These are phyloP conservation scores for Trichoderma gracile DNA, from an alignment of 2,329 filamentous ascomycete species.

Conservation along the genomic window DNA sequence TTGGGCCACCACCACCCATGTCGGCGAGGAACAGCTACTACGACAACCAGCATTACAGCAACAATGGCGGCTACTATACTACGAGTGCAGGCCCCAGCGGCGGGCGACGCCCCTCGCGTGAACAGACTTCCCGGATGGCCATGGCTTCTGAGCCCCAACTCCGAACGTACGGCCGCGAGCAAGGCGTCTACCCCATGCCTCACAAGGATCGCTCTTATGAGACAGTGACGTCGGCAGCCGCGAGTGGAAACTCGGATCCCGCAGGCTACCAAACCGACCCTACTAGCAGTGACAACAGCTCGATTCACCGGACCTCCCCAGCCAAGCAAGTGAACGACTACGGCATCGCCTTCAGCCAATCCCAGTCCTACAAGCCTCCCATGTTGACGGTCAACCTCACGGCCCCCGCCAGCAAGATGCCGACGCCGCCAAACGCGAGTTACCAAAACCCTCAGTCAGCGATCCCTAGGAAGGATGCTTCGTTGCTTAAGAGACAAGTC, in stretches of 20 bases:
- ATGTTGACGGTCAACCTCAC: slow-evolving; percentile 41
- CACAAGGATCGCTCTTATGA: slow-evolving; percentile 81
- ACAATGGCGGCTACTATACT: slow-evolving; percentile 36
- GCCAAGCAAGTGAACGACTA: slow-evolving; percentile 62
- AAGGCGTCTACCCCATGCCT: slow-evolving; percentile 54
- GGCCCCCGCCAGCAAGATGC: slow-evolving; percentile 30
- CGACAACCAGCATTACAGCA: slow-evolving; percentile 39
- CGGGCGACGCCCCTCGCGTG: slow-evolving; percentile 26
- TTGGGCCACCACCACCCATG: slow-evolving; percentile 40
- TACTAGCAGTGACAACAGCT: slow-evolving; percentile 86
- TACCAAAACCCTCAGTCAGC: slow-evolving; percentile 29
- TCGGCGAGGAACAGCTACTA: slow-evolving; percentile 46
- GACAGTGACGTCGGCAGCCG: slow-evolving; percentile 76
- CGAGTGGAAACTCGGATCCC: slow-evolving; percentile 72
- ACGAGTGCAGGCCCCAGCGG: slow-evolving; percentile 35
- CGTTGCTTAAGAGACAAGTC: slow-evolving; percentile 37
- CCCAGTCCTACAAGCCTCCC: slow-evolving; percentile 46
- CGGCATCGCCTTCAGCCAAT: slow-evolving; percentile 58
- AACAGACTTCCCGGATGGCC: slow-evolving; percentile 44
- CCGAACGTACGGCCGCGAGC: slow-evolving; percentile 40
- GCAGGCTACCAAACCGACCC: slow-evolving; percentile 83
- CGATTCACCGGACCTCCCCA: slow-evolving; percentile 71
- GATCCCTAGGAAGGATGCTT: slow-evolving; percentile 36
- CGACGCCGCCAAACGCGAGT: slow-evolving; percentile 31
- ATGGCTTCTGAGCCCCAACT: slow-evolving; percentile 51